Base-by-base conservation (phyloP, 164 flowering plant species). In the Magnolia kwangsiensis region DNA sequence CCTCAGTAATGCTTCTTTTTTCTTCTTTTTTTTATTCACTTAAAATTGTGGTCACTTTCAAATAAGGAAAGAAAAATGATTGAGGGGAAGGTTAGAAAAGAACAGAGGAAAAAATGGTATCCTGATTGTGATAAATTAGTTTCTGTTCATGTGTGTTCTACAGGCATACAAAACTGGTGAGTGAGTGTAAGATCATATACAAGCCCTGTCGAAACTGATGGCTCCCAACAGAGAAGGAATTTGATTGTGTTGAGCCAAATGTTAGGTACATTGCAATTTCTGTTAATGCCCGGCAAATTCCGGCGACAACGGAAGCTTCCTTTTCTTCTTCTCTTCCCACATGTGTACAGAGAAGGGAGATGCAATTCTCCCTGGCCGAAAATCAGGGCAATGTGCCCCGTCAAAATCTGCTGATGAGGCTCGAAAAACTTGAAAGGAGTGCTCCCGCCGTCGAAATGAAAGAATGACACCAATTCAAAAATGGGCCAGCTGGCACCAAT, bases 261-360 rank as follows among this genome's bases (percentile, higher is more conserved):
- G 76, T 78, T 72, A 78, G 76, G 72, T 71, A 67, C 78, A 75
- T 29, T 50, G 7, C 11, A 50, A 31, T 74, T n/a, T 50, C 72
- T 20, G 69, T 64, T 11, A 63, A 18, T 21, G 29, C 58, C 58
- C 19, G 31, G 59, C 59, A 7, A 7, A 64, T 14, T 45, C 67
- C 24, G 8, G 50, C 45, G 7, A 18, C 20, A 31, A 23, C 16
- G 13, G 59, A 31, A 45, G n/a, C 69, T 67, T 64, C 37, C 70
- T 50, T 50, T 11, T 27, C 71, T 2, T 50, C 20, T 31, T 51
- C 75, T 61, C 75, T 61, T 59, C 55, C 58, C 19, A 31, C 31
- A 37, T 31, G n/a, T 74, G 24, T 69, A 69, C 65, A 75, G 31
- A 18, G 66, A 29, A 72, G 67, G 66, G 55, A 72, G 67, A 20